Percentiles rank a stretch among this genome's conserved stretches.
phyloP scores from a whole-genome alignment of 148 eudicot species.

The Fagopyrum tataricum region DNA sequence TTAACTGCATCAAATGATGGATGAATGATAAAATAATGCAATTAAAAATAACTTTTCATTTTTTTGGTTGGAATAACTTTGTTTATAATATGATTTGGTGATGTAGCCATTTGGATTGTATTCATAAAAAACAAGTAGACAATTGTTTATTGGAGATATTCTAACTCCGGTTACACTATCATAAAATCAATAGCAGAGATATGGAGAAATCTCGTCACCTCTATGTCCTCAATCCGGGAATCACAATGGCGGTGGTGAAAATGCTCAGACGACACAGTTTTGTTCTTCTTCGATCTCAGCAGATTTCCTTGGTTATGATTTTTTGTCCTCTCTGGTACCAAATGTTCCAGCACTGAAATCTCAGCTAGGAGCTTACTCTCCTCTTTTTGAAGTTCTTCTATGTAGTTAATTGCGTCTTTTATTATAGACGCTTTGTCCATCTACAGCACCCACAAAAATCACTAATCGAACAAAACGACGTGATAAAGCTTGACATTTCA shows the following conservation, averaged over 20 bases:
- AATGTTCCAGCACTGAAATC: neutral
- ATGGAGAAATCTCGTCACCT: neutral
- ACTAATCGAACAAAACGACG: neutral
- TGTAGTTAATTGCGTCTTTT: conserved; percentile 9
- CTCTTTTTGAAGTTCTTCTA: neutral
- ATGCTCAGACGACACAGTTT: neutral
- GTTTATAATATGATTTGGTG: too few relatives aligned
- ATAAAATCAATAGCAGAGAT: too few relatives aligned
- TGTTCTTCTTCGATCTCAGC: conserved; percentile 2
- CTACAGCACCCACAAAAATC: neutral
- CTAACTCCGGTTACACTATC: too few relatives aligned
- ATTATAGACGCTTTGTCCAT: conserved; percentile 9
- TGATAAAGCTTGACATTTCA: neutral
- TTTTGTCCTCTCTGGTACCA: neutral
- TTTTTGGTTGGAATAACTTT: too few relatives aligned
- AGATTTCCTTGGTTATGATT: neutral
- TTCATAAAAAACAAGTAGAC: too few relatives aligned
- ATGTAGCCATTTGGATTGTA: too few relatives aligned
- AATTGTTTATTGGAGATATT: too few relatives aligned
- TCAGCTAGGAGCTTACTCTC: neutral
- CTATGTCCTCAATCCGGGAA: neutral
- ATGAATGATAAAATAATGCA: neutral
- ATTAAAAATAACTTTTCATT: neutral
- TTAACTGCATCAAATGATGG: neutral
- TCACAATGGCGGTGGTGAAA: neutral